These are phyloP conservation scores for Salicornia ramosissima DNA, from an alignment of 148 eudicot species.

Conservation along the genomic window DNA sequence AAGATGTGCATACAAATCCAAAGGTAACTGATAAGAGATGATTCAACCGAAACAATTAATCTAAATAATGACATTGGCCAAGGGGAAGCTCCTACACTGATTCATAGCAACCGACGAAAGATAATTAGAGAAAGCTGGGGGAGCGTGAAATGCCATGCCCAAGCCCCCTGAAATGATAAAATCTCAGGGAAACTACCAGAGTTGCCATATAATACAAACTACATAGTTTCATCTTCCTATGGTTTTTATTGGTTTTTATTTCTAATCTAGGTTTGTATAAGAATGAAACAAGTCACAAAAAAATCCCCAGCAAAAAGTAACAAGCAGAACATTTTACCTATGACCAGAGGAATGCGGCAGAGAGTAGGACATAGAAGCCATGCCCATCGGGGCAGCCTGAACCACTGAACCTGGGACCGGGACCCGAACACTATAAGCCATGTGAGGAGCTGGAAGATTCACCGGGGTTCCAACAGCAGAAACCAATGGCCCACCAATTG, in stretches of 20 bases:
- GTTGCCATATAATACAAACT: slow-evolving; percentile 26
- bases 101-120: slow-evolving; percentile 10
- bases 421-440: slow-evolving; percentile 41
- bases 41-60: not conserved
- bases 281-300: not conserved
- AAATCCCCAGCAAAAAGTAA: not conserved
- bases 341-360: slow-evolving; percentile 51
- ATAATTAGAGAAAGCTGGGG: not conserved
- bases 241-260: slow-evolving; percentile 9
- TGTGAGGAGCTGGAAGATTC: slow-evolving; percentile 25
- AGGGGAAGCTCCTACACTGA: not conserved
- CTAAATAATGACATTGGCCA: slow-evolving; percentile 6
- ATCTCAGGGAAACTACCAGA: slow-evolving; percentile 9
- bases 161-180: slow-evolving; percentile 12
- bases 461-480: slow-evolving; percentile 47
- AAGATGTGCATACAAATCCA: not conserved
- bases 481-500: slow-evolving; percentile 47
- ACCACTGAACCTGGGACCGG: slow-evolving; percentile 49
- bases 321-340: slow-evolving; percentile 32
- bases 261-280: slow-evolving; percentile 5
- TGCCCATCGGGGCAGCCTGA: slow-evolving; percentile 56
- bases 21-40: not conserved
- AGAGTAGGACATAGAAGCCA: slow-evolving; percentile 48
- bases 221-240: slow-evolving; percentile 11
- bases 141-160: not conserved